phyloP scores from a whole-genome alignment of 1,284 basidiomycete species.

The Hypsizygus ulmarius region DNA sequence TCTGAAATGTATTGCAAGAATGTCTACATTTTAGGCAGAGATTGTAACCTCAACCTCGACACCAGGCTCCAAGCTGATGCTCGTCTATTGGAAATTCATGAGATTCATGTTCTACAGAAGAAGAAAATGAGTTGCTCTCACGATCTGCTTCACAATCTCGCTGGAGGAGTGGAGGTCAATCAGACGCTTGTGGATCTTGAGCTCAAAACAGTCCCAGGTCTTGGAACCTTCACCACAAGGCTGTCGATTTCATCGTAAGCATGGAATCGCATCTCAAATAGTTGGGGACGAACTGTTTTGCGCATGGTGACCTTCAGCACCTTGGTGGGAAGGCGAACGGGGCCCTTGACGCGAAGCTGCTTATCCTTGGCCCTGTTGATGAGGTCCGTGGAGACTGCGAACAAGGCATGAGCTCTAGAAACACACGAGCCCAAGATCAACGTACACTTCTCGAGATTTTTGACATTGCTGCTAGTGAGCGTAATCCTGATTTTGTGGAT shows the following conservation, averaged over 20 bases:
- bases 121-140: slow-evolving; percentile 47
- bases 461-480: slow-evolving; percentile 96
- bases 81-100: slow-evolving; percentile 60
- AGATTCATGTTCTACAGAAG: not conserved
- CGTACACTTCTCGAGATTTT: slow-evolving; percentile 97
- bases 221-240: slow-evolving; percentile 99
- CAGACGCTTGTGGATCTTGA: slow-evolving; percentile 99
- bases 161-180: slow-evolving; percentile 99
- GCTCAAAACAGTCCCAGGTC: slow-evolving; percentile 99
- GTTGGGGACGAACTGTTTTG: slow-evolving; percentile 73
- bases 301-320: slow-evolving; percentile 98
- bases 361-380: slow-evolving; percentile 99
- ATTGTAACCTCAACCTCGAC: slow-evolving; percentile 99
- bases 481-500: slow-evolving; percentile 99
- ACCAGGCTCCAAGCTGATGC: slow-evolving; percentile 97
- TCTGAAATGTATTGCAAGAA: slow-evolving; percentile 7
- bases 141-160: slow-evolving; percentile 99
- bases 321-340: slow-evolving; percentile 98
- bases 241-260: slow-evolving; percentile 38
- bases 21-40: slow-evolving; percentile 49
- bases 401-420: not conserved
- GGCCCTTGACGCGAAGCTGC: slow-evolving; percentile 98
- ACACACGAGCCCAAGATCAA: slow-evolving; percentile 7
- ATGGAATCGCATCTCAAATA: not conserved
- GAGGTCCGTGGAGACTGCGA: slow-evolving; percentile 88